Base-by-base conservation (phyloP, 2,329 filamentous ascomycete genomes). In the Gliomastix tumulicola region DNA sequence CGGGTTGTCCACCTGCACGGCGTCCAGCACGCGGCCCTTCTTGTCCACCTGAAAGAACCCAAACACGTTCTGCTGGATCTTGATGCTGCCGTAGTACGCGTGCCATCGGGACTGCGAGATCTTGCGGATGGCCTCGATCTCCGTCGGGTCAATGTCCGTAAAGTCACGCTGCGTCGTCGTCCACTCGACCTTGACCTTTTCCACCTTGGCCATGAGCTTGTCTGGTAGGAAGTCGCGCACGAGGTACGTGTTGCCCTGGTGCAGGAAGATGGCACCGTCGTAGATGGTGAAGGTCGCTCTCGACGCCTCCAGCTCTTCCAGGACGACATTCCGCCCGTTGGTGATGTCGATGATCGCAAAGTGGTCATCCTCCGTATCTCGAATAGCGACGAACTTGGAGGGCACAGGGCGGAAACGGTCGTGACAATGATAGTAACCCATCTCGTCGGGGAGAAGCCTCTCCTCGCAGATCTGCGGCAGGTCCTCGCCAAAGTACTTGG, bases 1-100 rank as follows among this genome's bases (percentile, higher is more conserved):
- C 4, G 90, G 89, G 47, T 95, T 95, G 56, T 96, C 87, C 17
- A 97, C 88, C 41, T 90, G 78, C 0, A 97, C 83, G 3, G 90
- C 90, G 55, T 98, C 92, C 12, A 97, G 74, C 39, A 97, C 86
- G 3, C 87, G 79, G 3, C 84, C 77, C 47, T 79, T 82, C 53
- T 82, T 84, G 59, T 97, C 89, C n/a, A 96, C 68, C 56, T 97
- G 97, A 73, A 96, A 97, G 66, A 92, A 98, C 3, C 92, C 92
- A 56, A 94, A 97, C 3, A 98, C 88, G 21, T 86, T 82, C 46
- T 90, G 84, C 44, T 83, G 78, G 50, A 97, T 89, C 49, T 84
- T 82, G 54, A 98, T 90, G 0, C 77, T 68, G 23, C 92, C 92
- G 54, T 87, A 89, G 61, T 87, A 97, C 2, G 89, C 90, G 42